Percentiles rank a stretch among this genome's conserved stretches.
Conservation (phyloP, 768 basidiomycete genomes). For the Suillus paluster region DNA sequence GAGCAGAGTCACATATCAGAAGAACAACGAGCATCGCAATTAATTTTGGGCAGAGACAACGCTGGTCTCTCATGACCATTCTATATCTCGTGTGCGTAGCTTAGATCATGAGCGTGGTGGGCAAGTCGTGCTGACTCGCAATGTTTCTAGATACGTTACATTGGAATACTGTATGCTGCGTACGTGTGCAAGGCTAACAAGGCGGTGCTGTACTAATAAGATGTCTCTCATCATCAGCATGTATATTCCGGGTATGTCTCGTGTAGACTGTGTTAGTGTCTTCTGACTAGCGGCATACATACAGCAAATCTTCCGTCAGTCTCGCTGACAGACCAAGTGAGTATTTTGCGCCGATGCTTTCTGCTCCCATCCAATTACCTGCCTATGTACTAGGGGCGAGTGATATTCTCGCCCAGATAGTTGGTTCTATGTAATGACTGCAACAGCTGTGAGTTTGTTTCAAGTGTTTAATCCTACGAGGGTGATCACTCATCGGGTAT, state of each 20-base stretch:
- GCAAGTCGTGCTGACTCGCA: neutral
- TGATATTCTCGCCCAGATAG: neutral
- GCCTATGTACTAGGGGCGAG: neutral
- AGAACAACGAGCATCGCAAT: neutral
- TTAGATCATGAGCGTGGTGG: neutral
- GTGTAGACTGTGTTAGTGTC: no score
- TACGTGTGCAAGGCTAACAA: neutral
- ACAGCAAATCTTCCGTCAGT: neutral
- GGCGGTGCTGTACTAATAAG: neutral
- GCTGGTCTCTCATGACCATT: neutral
- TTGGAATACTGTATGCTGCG: neutral
- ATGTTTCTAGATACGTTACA: neutral
- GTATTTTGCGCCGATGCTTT: neutral
- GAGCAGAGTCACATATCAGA: neutral
- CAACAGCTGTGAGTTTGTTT: neutral
- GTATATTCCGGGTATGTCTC: neutral
- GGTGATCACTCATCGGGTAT: neutral
- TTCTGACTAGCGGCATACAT: neutral
- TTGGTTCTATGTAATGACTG: neutral
- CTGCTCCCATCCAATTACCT: neutral
- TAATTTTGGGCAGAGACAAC: neutral
- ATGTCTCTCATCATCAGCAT: neutral
- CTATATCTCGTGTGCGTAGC: neutral
- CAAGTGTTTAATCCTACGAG: neutral
- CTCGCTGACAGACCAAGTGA: neutral